phyloP scores from a whole-genome alignment of 768 basidiomycete species.

The Xerocomellus dryophilus region DNA sequence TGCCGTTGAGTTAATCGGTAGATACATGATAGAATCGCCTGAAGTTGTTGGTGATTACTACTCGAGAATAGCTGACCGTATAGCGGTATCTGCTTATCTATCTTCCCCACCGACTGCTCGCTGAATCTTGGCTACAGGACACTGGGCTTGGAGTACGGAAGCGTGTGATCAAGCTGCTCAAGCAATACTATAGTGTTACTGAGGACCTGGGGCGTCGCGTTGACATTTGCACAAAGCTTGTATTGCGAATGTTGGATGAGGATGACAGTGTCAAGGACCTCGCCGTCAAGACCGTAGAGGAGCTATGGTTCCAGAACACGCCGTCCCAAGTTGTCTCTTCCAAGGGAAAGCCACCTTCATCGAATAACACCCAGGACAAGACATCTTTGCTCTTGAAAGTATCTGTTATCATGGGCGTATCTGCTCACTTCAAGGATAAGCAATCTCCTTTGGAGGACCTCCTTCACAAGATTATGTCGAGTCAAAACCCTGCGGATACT shows the following conservation, averaged over 20 bases:
- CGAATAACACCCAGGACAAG: slow-evolving; percentile 46
- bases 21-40: slow-evolving; percentile 88
- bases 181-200: slow-evolving; percentile 70
- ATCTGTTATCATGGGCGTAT: slow-evolving; percentile 80
- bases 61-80: slow-evolving; percentile 80
- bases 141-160: slow-evolving; percentile 92
- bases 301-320: slow-evolving; percentile 74
- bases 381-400: slow-evolving; percentile 60
- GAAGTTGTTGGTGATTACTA: slow-evolving; percentile 91
- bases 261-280: slow-evolving; percentile 95
- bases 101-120: background rate
- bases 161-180: slow-evolving; percentile 92
- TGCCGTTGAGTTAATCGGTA: slow-evolving; percentile 96
- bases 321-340: slow-evolving; percentile 31
- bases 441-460: slow-evolving; percentile 83
- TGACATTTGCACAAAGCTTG: slow-evolving; percentile 80
- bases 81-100: slow-evolving; percentile 60
- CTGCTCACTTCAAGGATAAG: slow-evolving; percentile 77
- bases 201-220: slow-evolving; percentile 57
- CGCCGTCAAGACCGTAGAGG: slow-evolving; percentile 85
- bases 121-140: slow-evolving; percentile 53
- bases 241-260: slow-evolving; percentile 84
- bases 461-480: slow-evolving; percentile 75
- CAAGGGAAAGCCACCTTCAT: slow-evolving; percentile 37
- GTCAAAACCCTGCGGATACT: slow-evolving; percentile 59